Conservation (phyloP, 768 basidiomycete genomes). For the Boletus rubropictus region DNA sequence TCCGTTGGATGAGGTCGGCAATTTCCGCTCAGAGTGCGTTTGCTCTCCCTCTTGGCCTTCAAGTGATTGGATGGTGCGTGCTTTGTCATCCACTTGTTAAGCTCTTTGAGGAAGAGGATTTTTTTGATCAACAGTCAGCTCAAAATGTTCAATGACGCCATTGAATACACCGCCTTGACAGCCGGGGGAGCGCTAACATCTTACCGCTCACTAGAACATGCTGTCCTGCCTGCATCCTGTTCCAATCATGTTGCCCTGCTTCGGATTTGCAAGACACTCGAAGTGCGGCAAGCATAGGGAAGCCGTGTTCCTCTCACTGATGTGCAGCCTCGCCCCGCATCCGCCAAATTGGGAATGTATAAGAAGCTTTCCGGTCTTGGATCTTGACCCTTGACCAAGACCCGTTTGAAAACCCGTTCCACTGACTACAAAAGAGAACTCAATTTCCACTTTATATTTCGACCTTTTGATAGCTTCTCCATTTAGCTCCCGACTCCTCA, state of each 20-base stretch:
- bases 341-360: conserved; percentile 22
- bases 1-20: conserved; percentile 16
- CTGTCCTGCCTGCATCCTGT: conserved; percentile 28
- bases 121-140: conserved; percentile 23
- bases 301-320: conserved; percentile 23
- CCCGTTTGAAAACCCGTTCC: conserved; percentile 22
- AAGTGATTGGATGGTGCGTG: conserved; percentile 11
- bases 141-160: conserved; percentile 23
- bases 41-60: conserved; percentile 5
- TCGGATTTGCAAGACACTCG: conserved; percentile 29
- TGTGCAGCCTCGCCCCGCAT: conserved; percentile 21
- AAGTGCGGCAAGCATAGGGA: conserved; percentile 25
- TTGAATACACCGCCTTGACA: conserved; percentile 23
- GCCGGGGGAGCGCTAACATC: conserved; percentile 21
- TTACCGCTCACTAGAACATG: conserved; percentile 28
- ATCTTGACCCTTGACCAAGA: conserved; percentile 22
- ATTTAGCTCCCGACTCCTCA: conserved; percentile 5
- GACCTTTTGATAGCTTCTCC: conserved; percentile 4
- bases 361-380: conserved; percentile 24
- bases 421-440: conserved; percentile 16
- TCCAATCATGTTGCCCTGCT: conserved; percentile 29
- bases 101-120: conserved; percentile 29
- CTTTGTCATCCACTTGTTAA: conserved; percentile 22
- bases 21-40: conserved; percentile 23
- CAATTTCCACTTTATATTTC: conserved; percentile 11